phyloP scores from a whole-genome alignment of 2,329 filamentous ascomycete genomes.

The Nigrospora oryzae region DNA sequence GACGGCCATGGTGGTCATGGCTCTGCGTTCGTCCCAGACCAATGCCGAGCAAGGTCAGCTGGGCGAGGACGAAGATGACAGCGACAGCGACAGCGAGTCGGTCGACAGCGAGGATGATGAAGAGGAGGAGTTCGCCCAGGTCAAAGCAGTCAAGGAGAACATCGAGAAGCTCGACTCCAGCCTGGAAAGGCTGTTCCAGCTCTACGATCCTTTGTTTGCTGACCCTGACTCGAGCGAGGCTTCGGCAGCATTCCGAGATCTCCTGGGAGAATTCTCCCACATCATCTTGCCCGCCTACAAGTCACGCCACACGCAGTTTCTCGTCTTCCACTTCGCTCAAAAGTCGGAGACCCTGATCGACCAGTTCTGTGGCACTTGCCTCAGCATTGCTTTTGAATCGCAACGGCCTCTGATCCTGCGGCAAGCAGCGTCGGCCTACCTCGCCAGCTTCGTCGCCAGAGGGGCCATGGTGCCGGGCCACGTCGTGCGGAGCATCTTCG shows the following conservation, averaged over 20 bases:
- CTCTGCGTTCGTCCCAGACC: conserved; percentile 30
- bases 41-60: conserved; percentile 29
- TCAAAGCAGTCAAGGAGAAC: conserved; percentile 69
- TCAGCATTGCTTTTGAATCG: conserved; percentile 61
- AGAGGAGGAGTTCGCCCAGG: conserved; percentile 53
- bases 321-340: conserved; percentile 93
- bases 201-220: conserved; percentile 68
- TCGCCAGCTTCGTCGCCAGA: conserved; percentile 88
- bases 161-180: conserved; percentile 88
- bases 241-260: conserved; percentile 65
- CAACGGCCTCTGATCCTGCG: conserved; percentile 66
- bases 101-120: conserved; percentile 62
- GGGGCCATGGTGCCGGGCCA: conserved; percentile 72
- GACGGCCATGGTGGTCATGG: conserved; percentile 62
- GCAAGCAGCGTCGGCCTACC: conserved; percentile 82
- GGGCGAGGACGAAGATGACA: conserved; percentile 37
- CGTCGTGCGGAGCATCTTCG: conserved; percentile 75
- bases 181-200: conserved; percentile 77
- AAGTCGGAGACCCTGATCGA: conserved; percentile 70
- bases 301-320: conserved; percentile 88
- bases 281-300: conserved; percentile 87
- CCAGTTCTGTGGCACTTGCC: conserved; percentile 71
- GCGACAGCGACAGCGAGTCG: conserved; percentile 62
- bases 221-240: conserved; percentile 61
- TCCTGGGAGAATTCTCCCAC: conserved; percentile 78